These are phyloP conservation scores for Gossypium turneri DNA, from an alignment of 345 rosid genomes.

Conservation along the genomic window DNA sequence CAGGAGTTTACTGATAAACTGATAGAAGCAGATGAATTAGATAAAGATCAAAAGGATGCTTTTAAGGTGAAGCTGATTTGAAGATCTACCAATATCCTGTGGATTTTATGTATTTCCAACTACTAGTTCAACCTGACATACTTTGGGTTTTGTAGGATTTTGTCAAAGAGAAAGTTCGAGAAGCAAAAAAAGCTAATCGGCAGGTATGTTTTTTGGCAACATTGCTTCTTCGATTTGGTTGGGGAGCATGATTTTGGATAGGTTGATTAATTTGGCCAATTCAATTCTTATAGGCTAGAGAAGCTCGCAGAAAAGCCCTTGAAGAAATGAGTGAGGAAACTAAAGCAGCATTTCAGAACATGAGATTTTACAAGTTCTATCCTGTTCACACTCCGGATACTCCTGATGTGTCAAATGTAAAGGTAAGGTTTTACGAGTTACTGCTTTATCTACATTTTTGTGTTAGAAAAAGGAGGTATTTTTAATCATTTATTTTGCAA, in stretches of 20 bases:
- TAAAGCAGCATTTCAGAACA: slow-evolving; percentile 52
- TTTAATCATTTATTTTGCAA: not conserved
- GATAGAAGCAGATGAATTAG: slow-evolving; percentile 57
- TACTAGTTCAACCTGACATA: not conserved
- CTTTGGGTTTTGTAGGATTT: slow-evolving; percentile 48
- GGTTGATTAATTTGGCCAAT: slow-evolving; percentile 10
- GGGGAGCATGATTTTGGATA: slow-evolving; percentile 11
- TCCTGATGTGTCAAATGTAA: slow-evolving; percentile 66
- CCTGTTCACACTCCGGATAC: slow-evolving; percentile 65
- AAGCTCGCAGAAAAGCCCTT: slow-evolving; percentile 70
- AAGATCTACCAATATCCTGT: slow-evolving; percentile 10
- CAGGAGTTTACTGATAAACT: slow-evolving; percentile 70
- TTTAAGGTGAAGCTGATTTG: slow-evolving; percentile 49
- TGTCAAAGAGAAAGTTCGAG: slow-evolving; percentile 75
- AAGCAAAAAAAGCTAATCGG: slow-evolving; percentile 78
- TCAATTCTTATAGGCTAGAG: slow-evolving; percentile 59
- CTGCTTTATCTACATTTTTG: not conserved
- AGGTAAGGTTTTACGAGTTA: slow-evolving; percentile 37
- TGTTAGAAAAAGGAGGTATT: not conserved
- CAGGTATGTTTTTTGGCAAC: slow-evolving; percentile 45
- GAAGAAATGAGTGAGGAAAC: slow-evolving; percentile 84
- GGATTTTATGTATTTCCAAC: slow-evolving; percentile 1
- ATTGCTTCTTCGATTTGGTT: not conserved
- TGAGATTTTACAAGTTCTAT: slow-evolving; percentile 93
- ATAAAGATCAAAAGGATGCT: slow-evolving; percentile 80